Evolutionary conservation across 23 red algal genomes (phyloP), one percentile per base, ranked within the genome.

Genomic region (Gracilaria caudata): DNA sequence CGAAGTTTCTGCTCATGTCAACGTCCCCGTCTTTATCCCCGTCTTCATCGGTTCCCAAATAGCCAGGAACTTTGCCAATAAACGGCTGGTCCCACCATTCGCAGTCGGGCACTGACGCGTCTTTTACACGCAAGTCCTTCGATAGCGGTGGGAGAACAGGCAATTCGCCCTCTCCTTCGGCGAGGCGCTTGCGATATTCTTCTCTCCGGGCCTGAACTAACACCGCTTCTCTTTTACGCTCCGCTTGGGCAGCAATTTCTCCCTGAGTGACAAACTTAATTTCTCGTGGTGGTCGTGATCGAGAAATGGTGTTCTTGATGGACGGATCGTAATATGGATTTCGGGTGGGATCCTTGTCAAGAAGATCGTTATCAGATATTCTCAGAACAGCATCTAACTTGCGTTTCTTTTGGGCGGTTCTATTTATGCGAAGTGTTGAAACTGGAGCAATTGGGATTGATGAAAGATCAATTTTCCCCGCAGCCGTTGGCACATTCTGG

Each of bases 71-170:
- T 57, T 94, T 68, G 46, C 21, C 45, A 47, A 94, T 47, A 71
- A 96, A 96, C n/a, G 83, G 83, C 51, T 84, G 49, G 57, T 96
- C 93, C 93, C 93, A 96, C 93, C 93, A 96, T 44, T 96, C 93
- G 26, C 80, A 81, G 19, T 80, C 82, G 14, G 93, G 93, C 14
- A 89, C 45, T 9, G 30, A 29, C 19, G 77, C 44, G 30, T 86
- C 85, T 59, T 77, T 73, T 47, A 73, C 71, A 41, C 78, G 76
- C 24, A 90, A 73, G 21, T 87, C 78, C 61, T 80, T 53, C 24
- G 81, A 41, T 30, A 29, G 78, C 12, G 70, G 93, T 44, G 74
- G 86, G 32, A 92, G 75, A 34, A 84, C 83, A 41, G 82, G 85
- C n/a, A 86, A 56, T 78, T 96, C 79, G 7, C 58, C 65, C 36